Percentiles rank a stretch among this genome's conserved stretches.
Conservation (phyloP, 163 green algal species). For the Coccomyxa subellipsoidea region DNA sequence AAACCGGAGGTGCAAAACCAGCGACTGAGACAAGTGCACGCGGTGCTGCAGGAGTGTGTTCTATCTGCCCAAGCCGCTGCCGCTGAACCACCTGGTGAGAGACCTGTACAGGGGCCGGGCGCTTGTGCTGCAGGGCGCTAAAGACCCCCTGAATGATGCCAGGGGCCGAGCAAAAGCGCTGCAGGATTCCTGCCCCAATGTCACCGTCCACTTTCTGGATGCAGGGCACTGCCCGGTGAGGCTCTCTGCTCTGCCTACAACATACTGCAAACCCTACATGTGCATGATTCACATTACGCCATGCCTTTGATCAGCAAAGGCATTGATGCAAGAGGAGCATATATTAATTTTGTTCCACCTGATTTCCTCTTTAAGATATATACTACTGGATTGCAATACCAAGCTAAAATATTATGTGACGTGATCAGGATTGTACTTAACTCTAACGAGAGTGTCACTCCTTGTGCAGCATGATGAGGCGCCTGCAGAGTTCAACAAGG, state of each 20-base stretch:
- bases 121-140: conserved; percentile 57
- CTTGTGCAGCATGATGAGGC: conserved; percentile 63
- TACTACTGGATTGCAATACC: not conserved
- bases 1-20: not conserved
- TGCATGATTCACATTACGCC: no score
- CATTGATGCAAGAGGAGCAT: no score
- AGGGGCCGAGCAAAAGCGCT: conserved; percentile 13
- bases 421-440: no score
- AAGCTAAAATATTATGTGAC: not conserved
- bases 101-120: conserved; percentile 51
- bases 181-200: conserved; percentile 46
- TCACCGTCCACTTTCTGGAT: conserved; percentile 56
- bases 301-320: no score
- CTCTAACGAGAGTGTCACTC: not conserved
- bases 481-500: conserved; percentile 55
- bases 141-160: conserved; percentile 89
- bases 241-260: conserved; percentile 42
- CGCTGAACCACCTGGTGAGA: conserved; percentile 83
- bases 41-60: conserved; percentile 75
- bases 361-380: not conserved
- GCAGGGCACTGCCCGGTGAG: conserved; percentile 82
- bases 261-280: no score
- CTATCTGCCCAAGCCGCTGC: conserved; percentile 80
- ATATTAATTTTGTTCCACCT: not conserved
- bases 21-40: not conserved